phyloP scores from a whole-genome alignment of 306 rosid species.

The Echinosophora koreensis region DNA sequence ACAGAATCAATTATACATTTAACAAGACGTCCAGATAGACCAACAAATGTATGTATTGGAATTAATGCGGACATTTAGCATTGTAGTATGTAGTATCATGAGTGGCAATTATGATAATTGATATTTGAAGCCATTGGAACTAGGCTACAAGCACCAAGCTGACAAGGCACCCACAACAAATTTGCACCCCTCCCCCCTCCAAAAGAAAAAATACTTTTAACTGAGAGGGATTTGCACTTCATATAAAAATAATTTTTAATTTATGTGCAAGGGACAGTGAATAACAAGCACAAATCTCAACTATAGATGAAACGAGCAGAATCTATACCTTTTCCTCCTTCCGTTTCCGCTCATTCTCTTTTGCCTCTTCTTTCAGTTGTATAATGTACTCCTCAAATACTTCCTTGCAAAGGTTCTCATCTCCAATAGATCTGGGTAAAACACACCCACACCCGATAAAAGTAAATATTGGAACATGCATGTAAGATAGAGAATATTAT shows the following conservation, averaged over 20 bases:
- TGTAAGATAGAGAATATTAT: neutral
- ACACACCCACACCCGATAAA: constrained; percentile 39
- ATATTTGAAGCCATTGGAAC: neutral
- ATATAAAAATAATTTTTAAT: constrained; percentile 3
- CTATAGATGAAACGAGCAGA: constrained; percentile 36
- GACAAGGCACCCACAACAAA: neutral
- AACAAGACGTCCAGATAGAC: constrained; percentile 6
- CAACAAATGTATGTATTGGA: neutral
- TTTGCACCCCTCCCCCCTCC: neutral
- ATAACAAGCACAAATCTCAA: constrained; percentile 40
- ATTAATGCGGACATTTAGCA: neutral
- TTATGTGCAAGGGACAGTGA: constrained; percentile 10
- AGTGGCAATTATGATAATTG: neutral
- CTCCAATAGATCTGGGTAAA: constrained; percentile 78
- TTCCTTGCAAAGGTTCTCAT: constrained; percentile 72
- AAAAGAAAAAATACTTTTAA: neutral
- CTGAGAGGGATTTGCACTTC: constrained; percentile 2
- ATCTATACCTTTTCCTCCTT: constrained; percentile 85
- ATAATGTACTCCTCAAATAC: constrained; percentile 74
- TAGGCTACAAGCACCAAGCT: constrained; percentile 18
- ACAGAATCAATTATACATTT: neutral
- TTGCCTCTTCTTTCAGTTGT: constrained; percentile 82
- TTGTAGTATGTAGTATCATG: neutral
- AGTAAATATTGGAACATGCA: constrained; percentile 28
- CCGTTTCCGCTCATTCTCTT: constrained; percentile 80